Evolutionary conservation across 148 eudicot species (phyloP).

Genomic region (Rhododendron mucronatum): DNA sequence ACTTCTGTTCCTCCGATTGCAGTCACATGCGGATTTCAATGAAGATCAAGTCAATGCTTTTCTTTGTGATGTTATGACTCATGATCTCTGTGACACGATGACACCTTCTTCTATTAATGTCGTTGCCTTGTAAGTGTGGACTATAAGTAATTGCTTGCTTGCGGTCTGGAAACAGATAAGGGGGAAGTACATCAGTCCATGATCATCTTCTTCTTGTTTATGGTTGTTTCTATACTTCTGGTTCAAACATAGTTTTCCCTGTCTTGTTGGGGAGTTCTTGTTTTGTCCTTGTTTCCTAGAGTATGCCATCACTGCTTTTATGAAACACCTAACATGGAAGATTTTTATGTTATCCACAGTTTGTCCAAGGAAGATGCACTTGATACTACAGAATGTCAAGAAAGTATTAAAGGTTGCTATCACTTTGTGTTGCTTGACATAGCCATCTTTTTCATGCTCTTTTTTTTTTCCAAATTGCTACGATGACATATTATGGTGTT

Average conservation of each 20-base stretch:
- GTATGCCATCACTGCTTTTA: neutral
- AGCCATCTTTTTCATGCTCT: neutral
- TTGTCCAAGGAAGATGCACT: constrained; percentile 39
- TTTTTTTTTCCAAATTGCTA: neutral
- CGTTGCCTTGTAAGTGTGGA: constrained; percentile 27
- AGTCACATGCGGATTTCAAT: constrained; percentile 33
- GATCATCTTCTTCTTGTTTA: neutral
- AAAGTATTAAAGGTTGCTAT: constrained; percentile 34
- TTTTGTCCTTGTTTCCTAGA: neutral
- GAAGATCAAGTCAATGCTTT: constrained; percentile 30
- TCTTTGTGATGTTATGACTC: constrained; percentile 33
- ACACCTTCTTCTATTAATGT: constrained; percentile 38
- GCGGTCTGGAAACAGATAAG: neutral
- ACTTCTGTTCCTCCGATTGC: constrained; percentile 16
- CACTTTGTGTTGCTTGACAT: neutral
- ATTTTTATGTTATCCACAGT: constrained; percentile 42
- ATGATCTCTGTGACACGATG: constrained; percentile 29
- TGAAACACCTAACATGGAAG: constrained; percentile 22
- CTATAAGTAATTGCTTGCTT: neutral
- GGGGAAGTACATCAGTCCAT: neutral
- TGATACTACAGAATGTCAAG: constrained; percentile 26
- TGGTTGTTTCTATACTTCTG: neutral
- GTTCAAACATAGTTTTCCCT: neutral
- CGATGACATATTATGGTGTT: neutral
- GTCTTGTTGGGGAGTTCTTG: neutral